Evolutionary conservation across 2,329 filamentous ascomycete genomes (phyloP), one percentile per base, ranked within the genome.

Genomic region (Trichophyton verrucosum): DNA sequence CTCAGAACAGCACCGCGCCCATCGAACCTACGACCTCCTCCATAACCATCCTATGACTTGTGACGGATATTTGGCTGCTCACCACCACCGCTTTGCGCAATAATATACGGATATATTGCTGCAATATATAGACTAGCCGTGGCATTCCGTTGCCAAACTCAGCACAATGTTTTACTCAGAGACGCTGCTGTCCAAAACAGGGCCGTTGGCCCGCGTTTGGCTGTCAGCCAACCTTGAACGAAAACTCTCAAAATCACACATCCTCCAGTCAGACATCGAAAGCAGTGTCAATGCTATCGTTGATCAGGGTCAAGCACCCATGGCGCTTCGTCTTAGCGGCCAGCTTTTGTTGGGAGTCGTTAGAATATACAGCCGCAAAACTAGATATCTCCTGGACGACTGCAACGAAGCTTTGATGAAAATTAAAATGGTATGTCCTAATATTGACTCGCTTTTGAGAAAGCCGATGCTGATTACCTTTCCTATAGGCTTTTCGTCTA

Each of bases 351-450:
- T 99, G 61, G 94, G 94, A 77, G 94, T 99, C 27, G 94, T 96
- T 68, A 86, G 92, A 71, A 99, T 99, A 71, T 99, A 99, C 76
- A 95, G 91, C 75, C 84, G 94, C 71, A 99, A 99, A 77, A 92
- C 94, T 70, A 88, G 91, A 69, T 99, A 99, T 75, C 79, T 99
- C 58, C 80, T 97, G 56, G 94, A 99, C 70, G 94, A 99, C 72
- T 99, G 94, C 77, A 96, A 95, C 70, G 94, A 99, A 76, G 92
- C 92, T 44, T 80, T 99, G 66, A 86, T 95, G 81, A 97, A 96
- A 78, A 96, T 99, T 69, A 96, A 97, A 73, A 95, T 97, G 91
- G 92, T 96, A 77, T 46, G 80, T 62, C 59, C 15, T 11, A 4
- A 17, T 5, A 9, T 24, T 55, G 40, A 24, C 7, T 2, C 11